A percentile compares a stretch with the other conserved stretches of the same genome.
Evolutionary conservation across 352 stramenopile genomes (phyloP).

Genomic region (Phytophthora brassicae): DNA sequence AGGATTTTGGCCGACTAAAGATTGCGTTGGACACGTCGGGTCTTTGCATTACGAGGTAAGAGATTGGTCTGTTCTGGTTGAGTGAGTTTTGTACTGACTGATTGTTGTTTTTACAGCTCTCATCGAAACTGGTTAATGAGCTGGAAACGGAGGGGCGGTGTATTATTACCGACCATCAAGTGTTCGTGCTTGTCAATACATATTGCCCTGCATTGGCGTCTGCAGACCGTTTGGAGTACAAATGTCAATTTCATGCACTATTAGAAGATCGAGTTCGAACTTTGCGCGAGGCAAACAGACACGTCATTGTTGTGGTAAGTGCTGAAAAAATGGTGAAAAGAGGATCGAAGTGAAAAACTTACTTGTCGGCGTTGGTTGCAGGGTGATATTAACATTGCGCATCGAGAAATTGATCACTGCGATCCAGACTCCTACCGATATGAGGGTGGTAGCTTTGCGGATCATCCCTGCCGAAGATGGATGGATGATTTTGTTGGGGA

Average conservation of each 20-base stretch:
- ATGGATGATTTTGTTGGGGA: slow-evolving; percentile 52
- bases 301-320: slow-evolving; percentile 68
- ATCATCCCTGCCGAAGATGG: slow-evolving; percentile 73
- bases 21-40: slow-evolving; percentile 59
- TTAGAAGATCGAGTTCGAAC: slow-evolving; percentile 64
- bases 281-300: slow-evolving; percentile 50
- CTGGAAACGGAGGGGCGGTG: slow-evolving; percentile 82
- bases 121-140: slow-evolving; percentile 52
- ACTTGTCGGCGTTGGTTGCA: slow-evolving; percentile 21
- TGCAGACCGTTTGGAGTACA: slow-evolving; percentile 80
- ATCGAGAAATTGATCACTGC: slow-evolving; percentile 81
- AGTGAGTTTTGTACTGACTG: neutral
- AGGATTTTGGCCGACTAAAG: slow-evolving; percentile 55
- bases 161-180: slow-evolving; percentile 84
- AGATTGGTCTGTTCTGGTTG: neutral
- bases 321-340: neutral
- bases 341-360: neutral
- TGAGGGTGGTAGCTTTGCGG: slow-evolving; percentile 43
- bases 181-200: slow-evolving; percentile 90
- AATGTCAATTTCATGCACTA: slow-evolving; percentile 78
- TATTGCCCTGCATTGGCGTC: slow-evolving; percentile 84
- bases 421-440: slow-evolving; percentile 37
- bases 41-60: slow-evolving; percentile 48
- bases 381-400: slow-evolving; percentile 86
- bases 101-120: slow-evolving; percentile 37